A percentile compares a stretch with the other conserved stretches of the same genome.
Conservation (phyloP, 768 basidiomycete genomes). For the Tylopilus rubrobrunneus region DNA sequence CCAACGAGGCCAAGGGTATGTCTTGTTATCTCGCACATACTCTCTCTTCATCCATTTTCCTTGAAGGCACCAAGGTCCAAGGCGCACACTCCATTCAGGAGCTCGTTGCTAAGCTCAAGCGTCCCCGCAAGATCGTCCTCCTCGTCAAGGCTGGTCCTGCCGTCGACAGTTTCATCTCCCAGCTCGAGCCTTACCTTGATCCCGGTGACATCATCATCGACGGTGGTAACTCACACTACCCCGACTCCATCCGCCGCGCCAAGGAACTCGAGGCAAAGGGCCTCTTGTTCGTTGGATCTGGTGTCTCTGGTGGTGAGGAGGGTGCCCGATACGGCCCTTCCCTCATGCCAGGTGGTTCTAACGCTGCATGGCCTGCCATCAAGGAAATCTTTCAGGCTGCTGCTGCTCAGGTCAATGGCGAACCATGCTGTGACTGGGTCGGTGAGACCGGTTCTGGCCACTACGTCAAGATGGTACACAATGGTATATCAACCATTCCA, state of each 20-base stretch:
- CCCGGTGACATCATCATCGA: conserved; percentile 98
- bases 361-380: conserved; percentile 93
- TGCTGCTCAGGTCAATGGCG: conserved; percentile 89
- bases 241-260: conserved; percentile 93
- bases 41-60: conserved; percentile 18
- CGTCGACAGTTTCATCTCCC: conserved; percentile 92
- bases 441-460: conserved; percentile 93
- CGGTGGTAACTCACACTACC: conserved; percentile 99
- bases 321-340: conserved; percentile 97
- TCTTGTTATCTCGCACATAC: conserved; percentile 23
- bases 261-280: conserved; percentile 93
- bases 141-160: conserved; percentile 98
- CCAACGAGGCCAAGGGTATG: conserved; percentile 95
- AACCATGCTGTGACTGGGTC: conserved; percentile 99
- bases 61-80: conserved; percentile 85
- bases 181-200: conserved; percentile 87
- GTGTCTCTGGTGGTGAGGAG: conserved; percentile 99
- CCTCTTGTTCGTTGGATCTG: conserved; percentile 94
- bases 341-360: conserved; percentile 97
- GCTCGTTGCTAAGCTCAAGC: conserved; percentile 88
- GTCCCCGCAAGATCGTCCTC: conserved; percentile 93
- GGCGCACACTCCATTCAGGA: conserved; percentile 94
- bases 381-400: conserved; percentile 99
- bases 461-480: conserved; percentile 99
- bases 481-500: conserved; percentile 47